These are phyloP conservation scores for Colletotrichum orchidophilum DNA, from an alignment of 2,329 filamentous ascomycete species.

Conservation along the genomic window DNA sequence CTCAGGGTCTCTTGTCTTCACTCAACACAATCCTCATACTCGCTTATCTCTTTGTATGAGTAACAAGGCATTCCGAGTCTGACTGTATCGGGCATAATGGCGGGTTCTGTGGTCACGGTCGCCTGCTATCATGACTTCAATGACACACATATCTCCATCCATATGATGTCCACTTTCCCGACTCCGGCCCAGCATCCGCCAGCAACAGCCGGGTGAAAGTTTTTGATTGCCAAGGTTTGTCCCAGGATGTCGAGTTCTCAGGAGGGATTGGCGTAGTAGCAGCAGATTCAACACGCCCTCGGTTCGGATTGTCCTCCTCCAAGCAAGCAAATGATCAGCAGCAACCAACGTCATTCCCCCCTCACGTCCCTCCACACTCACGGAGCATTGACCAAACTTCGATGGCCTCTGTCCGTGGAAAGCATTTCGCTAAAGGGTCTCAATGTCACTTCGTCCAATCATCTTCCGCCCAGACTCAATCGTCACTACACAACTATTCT, in stretches of 20 bases:
- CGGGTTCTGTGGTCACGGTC: neutral
- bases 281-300: neutral
- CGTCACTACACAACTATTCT: neutral
- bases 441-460: neutral
- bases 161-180: conserved; percentile 15
- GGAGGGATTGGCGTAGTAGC: neutral
- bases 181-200: neutral
- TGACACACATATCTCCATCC: conserved; percentile 29
- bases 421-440: neutral
- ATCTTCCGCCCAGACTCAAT: neutral
- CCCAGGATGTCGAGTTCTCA: conserved; percentile 5
- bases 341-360: conserved; percentile 26
- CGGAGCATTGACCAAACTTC: neutral
- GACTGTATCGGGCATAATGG: neutral
- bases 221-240: neutral
- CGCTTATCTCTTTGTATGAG: neutral
- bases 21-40: neutral
- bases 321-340: conserved; percentile 22
- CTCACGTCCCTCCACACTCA: neutral
- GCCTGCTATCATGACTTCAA: neutral
- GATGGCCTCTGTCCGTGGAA: conserved; percentile 5
- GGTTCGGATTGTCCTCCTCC: neutral
- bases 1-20: neutral
- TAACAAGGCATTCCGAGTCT: neutral
- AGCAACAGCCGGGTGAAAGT: neutral